Percentiles rank a stretch among this genome's conserved stretches.
Evolutionary conservation across 768 basidiomycete genomes (phyloP).

Genomic region (Pleurotus salmoneostramineus): DNA sequence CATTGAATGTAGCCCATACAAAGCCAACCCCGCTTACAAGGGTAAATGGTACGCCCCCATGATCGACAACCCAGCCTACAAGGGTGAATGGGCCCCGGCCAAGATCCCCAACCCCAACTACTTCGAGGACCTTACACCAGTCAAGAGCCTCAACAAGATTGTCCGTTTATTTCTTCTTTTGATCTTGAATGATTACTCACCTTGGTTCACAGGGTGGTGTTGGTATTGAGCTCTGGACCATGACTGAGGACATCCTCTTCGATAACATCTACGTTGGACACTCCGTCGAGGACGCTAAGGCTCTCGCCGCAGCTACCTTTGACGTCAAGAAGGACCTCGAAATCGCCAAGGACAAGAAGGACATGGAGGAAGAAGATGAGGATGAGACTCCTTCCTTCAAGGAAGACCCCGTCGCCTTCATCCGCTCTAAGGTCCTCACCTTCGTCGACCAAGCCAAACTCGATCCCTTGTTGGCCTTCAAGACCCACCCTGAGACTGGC

Average conservation of each 20-base stretch:
- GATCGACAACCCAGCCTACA: constrained; percentile 98
- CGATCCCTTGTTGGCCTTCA: constrained; percentile 81
- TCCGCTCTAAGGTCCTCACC: constrained; percentile 70
- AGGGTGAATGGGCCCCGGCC: constrained; percentile 88
- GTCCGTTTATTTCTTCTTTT: constrained; percentile 35
- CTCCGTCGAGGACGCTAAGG: constrained; percentile 81
- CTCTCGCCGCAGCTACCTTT: constrained; percentile 85
- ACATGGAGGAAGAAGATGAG: constrained; percentile 43
- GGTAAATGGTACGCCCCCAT: constrained; percentile 96
- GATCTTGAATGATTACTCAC: constrained; percentile 6
- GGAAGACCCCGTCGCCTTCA: constrained; percentile 63
- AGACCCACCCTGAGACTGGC: constrained; percentile 85
- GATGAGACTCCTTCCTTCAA: constrained; percentile 48
- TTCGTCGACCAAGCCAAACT: constrained; percentile 78
- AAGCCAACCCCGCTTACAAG: constrained; percentile 93
- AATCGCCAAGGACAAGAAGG: constrained; percentile 52
- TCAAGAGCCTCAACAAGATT: constrained; percentile 83
- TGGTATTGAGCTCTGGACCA: constrained; percentile 99
- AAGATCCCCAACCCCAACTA: constrained; percentile 88
- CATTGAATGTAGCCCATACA: constrained; percentile 55
- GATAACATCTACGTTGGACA: constrained; percentile 94
- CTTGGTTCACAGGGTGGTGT: constrained; percentile 68
- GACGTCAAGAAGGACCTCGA: constrained; percentile 86
- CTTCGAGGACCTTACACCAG: constrained; percentile 84
- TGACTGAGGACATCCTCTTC: constrained; percentile 94